These are phyloP conservation scores for Fistulina hepatica DNA, from an alignment of 1,284 basidiomycete genomes.

Conservation along the genomic window DNA sequence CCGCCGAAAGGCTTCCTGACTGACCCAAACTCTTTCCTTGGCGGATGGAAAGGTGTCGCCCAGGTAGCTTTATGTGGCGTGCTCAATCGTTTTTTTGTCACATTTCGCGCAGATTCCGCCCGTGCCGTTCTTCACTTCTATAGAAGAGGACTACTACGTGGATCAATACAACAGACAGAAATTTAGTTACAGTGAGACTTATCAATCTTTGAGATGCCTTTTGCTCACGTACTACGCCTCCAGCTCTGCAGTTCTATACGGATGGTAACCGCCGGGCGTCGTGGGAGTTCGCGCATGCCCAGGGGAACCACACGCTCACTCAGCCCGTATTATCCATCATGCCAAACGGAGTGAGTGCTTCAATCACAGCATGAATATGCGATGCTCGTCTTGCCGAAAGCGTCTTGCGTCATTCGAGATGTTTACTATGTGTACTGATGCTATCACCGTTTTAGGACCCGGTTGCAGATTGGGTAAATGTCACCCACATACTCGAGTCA, in stretches of 20 bases:
- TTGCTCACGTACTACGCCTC: background rate
- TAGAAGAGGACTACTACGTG: slow-evolving; percentile 59
- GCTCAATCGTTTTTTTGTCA: slow-evolving; percentile 1
- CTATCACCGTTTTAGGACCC: slow-evolving; percentile 35
- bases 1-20: slow-evolving; percentile 45
- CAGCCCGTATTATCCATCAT: slow-evolving; percentile 48
- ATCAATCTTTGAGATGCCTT: background rate
- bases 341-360: slow-evolving; percentile 34
- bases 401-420: background rate
- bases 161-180: slow-evolving; percentile 45
- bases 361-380: no score
- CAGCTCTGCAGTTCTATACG: slow-evolving; percentile 49
- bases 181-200: slow-evolving; percentile 44
- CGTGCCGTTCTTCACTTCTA: slow-evolving; percentile 42
- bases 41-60: slow-evolving; percentile 34
- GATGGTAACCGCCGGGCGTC: slow-evolving; percentile 42
- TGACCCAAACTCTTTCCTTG: slow-evolving; percentile 37
- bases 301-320: slow-evolving; percentile 47
- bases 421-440: background rate
- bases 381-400: no score
- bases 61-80: slow-evolving; percentile 24
- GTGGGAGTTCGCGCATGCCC: slow-evolving; percentile 39
- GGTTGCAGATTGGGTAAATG: slow-evolving; percentile 49
- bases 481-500: slow-evolving; percentile 32
- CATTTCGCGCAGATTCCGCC: slow-evolving; percentile 36